phyloP scores from a whole-genome alignment of 345 rosid species.

The Bruguiera parviflora region DNA sequence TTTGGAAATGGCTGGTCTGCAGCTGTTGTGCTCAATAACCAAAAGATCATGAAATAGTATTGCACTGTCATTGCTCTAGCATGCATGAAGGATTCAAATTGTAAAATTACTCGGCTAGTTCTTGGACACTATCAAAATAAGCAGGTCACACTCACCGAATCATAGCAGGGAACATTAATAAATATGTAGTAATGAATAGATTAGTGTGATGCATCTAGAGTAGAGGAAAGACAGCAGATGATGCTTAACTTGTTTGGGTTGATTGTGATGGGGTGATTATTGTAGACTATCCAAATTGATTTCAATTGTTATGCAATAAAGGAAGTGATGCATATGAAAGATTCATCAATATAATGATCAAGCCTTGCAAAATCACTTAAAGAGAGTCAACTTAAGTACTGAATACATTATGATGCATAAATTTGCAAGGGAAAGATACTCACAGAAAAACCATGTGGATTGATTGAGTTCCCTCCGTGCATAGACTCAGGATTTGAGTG shows the following conservation, averaged over 20 bases:
- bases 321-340: not conserved
- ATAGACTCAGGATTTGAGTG: slow-evolving; percentile 89
- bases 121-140: not conserved
- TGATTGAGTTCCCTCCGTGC: slow-evolving; percentile 51
- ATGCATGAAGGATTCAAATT: not conserved
- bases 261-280: too few relatives aligned
- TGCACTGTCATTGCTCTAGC: not conserved
- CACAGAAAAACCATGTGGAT: slow-evolving; percentile 42
- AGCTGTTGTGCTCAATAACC: not conserved
- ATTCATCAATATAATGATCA: too few relatives aligned
- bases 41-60: not conserved
- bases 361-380: not conserved
- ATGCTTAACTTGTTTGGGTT: not conserved
- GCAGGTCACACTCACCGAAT: not conserved
- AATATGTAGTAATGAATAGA: not conserved
- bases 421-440: slow-evolving; percentile 21
- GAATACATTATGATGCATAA: not conserved
- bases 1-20: not conserved
- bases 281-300: too few relatives aligned
- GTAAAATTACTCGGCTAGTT: not conserved
- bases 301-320: not conserved
- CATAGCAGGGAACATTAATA: too few relatives aligned
- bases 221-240: not conserved
- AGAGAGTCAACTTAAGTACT: not conserved
- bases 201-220: too few relatives aligned